Evolutionary conservation across 208 protist genomes (phyloP).

Genomic region (Leishmania martiniquensis): DNA sequence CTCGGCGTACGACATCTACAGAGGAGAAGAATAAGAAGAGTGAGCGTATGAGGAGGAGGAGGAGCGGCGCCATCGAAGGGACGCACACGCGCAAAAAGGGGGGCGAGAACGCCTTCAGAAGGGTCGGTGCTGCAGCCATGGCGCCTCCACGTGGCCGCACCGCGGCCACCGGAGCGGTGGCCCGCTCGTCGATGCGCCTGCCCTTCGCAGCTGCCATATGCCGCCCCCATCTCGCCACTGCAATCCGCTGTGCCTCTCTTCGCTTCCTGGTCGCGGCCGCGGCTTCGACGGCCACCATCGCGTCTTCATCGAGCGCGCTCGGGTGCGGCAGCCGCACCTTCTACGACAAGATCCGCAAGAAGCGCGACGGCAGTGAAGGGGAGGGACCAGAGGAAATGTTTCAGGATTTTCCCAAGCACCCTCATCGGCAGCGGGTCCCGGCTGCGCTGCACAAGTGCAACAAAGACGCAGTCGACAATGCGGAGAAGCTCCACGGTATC

Average conservation of each 20-base stretch:
- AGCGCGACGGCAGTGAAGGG: constrained; percentile 53
- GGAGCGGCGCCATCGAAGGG: background rate
- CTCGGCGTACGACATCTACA: no score
- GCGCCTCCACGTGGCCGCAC: background rate
- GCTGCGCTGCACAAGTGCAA: constrained; percentile 48
- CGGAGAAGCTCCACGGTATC: constrained; percentile 42
- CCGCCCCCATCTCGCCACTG: background rate
- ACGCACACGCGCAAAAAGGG: background rate
- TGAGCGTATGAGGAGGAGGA: no score
- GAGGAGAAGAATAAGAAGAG: no score
- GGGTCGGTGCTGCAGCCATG: background rate
- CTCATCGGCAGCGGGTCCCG: constrained; percentile 48
- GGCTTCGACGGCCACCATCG: background rate
- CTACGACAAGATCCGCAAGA: constrained; percentile 69
- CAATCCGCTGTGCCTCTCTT: background rate
- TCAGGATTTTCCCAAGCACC: constrained; percentile 57
- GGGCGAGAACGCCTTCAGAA: background rate
- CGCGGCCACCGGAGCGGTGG: background rate
- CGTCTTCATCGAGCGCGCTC: constrained; percentile 8
- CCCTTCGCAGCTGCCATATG: background rate
- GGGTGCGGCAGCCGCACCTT: constrained; percentile 39
- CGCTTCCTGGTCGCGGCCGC: background rate
- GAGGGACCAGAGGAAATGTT: constrained; percentile 61
- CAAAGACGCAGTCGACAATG: constrained; percentile 40
- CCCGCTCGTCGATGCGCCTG: background rate